Conservation (phyloP, 768 basidiomycete genomes). For the Trametes cubensis region DNA sequence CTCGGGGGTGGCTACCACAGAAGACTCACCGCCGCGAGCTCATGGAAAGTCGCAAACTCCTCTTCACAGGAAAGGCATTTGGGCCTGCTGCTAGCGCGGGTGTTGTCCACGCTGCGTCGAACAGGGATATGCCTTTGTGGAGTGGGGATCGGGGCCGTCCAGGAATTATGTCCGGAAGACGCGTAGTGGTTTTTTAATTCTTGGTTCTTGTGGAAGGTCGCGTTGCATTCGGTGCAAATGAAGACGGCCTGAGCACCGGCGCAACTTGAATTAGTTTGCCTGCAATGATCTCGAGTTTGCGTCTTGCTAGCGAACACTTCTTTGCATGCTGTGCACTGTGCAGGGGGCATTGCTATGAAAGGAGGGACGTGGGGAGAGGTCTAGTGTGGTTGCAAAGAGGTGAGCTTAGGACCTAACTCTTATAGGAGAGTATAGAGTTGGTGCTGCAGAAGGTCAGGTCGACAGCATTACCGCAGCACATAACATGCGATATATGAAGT, state of each 20-base stretch:
- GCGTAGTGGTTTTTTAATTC: background rate
- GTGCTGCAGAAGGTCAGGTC: background rate
- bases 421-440: background rate
- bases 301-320: constrained; percentile 11
- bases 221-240: constrained; percentile 8
- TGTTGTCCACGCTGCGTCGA: no score
- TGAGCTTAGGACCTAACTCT: background rate
- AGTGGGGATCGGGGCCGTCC: no score
- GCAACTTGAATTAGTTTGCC: background rate
- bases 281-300: background rate
- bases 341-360: background rate
- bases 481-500: background rate
- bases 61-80: background rate
- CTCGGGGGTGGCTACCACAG: no score
- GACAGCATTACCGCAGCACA: constrained; percentile 2
- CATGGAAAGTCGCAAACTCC: background rate
- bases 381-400: background rate
- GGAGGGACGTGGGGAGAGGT: no score
- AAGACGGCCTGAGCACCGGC: background rate
- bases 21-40: background rate
- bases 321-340: constrained; percentile 1
- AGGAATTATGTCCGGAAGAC: background rate
- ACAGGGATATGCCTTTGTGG: no score
- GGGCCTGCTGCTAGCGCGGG: background rate
- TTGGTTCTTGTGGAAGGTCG: background rate